These are phyloP conservation scores for Helotiales sp. DNA, from an alignment of 2,329 filamentous ascomycete species.

Conservation along the genomic window DNA sequence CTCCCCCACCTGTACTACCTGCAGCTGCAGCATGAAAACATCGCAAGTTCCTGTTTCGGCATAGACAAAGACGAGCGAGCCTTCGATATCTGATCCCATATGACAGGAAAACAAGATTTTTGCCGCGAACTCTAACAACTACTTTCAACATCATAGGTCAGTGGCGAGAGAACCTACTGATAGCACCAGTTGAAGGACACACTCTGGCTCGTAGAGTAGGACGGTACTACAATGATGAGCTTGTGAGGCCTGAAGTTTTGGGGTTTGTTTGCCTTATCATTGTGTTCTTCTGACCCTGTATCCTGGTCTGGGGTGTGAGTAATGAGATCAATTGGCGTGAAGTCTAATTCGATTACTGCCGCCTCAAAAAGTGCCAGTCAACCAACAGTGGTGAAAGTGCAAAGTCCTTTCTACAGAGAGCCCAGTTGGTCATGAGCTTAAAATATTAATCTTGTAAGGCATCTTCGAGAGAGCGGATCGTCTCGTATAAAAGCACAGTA, in stretches of 20 bases:
- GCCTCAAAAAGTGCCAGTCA: too few species aligned
- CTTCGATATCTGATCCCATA: conserved; percentile 4
- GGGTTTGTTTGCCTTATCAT: background rate
- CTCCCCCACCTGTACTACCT: background rate
- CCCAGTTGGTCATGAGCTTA: too few species aligned
- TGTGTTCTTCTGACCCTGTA: background rate
- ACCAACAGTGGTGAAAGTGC: too few species aligned
- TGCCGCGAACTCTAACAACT: conserved; percentile 6
- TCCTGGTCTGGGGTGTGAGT: background rate
- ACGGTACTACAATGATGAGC: background rate
- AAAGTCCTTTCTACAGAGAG: background rate
- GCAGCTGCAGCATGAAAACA: background rate
- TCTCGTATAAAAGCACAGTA: background rate
- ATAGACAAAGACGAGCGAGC: background rate
- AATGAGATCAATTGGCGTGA: background rate
- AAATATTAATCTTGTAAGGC: too few species aligned
- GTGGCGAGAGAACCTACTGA: background rate
- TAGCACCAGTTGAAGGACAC: too few species aligned
- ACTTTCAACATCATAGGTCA: background rate
- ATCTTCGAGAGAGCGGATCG: background rate
- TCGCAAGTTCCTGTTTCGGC: background rate
- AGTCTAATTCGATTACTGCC: background rate
- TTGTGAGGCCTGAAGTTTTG: background rate
- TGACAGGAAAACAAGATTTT: conserved; percentile 4
- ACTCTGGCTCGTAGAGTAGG: background rate